Percentiles rank a stretch among this genome's conserved stretches.
These are phyloP conservation scores for Botrytis fragariae DNA, from an alignment of 2,329 filamentous ascomycete species.

Conservation along the genomic window DNA sequence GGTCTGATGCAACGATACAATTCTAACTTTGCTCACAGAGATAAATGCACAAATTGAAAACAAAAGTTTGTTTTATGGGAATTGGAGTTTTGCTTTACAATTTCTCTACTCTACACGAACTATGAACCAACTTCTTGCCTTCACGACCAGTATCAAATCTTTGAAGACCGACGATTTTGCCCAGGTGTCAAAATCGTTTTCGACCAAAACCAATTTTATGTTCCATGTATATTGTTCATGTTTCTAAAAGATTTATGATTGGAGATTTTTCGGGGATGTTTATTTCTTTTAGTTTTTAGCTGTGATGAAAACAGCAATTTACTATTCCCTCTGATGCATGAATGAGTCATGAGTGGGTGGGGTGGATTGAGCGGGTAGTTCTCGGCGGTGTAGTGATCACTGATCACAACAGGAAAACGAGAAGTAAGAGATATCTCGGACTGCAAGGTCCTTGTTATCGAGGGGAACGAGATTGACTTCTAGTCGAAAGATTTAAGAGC, in stretches of 20 bases:
- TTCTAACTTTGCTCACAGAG: slow-evolving; percentile 8
- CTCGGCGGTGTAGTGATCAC: not conserved
- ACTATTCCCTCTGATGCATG: slow-evolving; percentile 1
- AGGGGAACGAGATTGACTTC: not conserved
- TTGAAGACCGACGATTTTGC: not conserved
- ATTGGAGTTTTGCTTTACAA: not conserved
- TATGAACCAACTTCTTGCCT: not conserved
- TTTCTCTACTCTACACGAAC: slow-evolving; percentile 4
- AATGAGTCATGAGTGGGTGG: slow-evolving; percentile 4
- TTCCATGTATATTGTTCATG: slow-evolving; percentile 8
- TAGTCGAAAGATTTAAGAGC: too few species aligned
- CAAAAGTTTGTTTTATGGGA: not conserved
- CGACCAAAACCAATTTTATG: not conserved
- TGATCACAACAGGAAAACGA: not conserved
- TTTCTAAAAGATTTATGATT: not conserved
- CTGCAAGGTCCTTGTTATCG: not conserved
- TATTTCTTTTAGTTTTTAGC: slow-evolving; percentile 4
- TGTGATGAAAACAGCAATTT: slow-evolving; percentile 2
- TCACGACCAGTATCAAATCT: not conserved
- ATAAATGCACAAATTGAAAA: slow-evolving; percentile 14
- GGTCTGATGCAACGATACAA: not conserved
- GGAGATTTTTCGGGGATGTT: not conserved
- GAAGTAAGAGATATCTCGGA: not conserved
- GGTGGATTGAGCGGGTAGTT: not conserved
- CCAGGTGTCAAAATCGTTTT: slow-evolving; percentile 11